Percentiles rank a stretch among this genome's conserved stretches.
phyloP scores from a whole-genome alignment of 768 basidiomycete species.

The Pleurotus djamor region DNA sequence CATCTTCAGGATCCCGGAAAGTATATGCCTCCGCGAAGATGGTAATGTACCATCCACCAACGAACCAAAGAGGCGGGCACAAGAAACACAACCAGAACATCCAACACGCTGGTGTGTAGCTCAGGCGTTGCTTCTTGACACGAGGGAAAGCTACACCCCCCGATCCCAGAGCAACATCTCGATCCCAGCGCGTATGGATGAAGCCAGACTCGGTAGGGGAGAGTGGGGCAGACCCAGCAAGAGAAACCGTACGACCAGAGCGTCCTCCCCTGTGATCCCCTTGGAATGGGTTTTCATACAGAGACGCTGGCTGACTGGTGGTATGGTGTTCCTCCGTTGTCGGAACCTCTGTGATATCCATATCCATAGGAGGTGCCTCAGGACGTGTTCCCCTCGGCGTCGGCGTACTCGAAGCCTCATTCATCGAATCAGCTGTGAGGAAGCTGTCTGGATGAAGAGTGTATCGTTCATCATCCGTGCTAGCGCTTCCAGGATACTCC shows the following conservation, averaged over 20 bases:
- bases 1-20: constrained; percentile 24
- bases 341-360: constrained; percentile 5
- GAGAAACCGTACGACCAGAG: neutral
- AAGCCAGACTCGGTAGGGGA: constrained; percentile 46
- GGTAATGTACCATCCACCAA: constrained; percentile 73
- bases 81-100: constrained; percentile 78
- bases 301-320: neutral
- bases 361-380: neutral
- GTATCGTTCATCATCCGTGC: constrained; percentile 29
- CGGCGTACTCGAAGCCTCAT: neutral
- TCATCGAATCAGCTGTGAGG: constrained; percentile 39
- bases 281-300: constrained; percentile 5
- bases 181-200: constrained; percentile 49
- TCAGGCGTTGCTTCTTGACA: constrained; percentile 26
- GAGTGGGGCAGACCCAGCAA: constrained; percentile 10
- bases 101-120: constrained; percentile 46
- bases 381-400: neutral
- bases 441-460: constrained; percentile 59
- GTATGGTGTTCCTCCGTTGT: neutral
- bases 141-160: constrained; percentile 23
- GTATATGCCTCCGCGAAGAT: constrained; percentile 37
- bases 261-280: neutral
- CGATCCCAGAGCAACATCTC: constrained; percentile 34
- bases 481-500: constrained; percentile 19
- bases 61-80: constrained; percentile 72